Evolutionary conservation across 495 filamentous ascomycete genomes (phyloP), one percentile per base, ranked within the genome.

Genomic region (Saxophila tyrrhenica): DNA sequence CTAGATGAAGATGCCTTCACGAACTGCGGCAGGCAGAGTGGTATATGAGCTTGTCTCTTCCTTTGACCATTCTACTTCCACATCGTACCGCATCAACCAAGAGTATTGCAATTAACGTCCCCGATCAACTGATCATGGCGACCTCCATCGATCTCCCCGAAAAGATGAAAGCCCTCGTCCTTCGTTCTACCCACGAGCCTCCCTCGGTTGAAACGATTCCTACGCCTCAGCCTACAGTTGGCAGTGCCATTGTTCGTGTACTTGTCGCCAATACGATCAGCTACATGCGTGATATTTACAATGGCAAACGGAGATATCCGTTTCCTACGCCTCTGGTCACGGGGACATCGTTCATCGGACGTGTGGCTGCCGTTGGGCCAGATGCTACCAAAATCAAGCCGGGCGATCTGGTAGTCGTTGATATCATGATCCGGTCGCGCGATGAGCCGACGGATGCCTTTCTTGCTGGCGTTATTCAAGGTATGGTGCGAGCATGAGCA

Each of bases 351-450:
- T 68, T 66, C 55, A 67, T 81, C 44, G 77, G 67, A 7, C 75
- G 75, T 25, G 59, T 80, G 42, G 65, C 64, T 2, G 63, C 69
- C 0, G 62, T 73, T 5, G 73, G 75, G 2, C 52, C 70, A 0
- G 76, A 80, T 58, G 68, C 75, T 5, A 70, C 67, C 0, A 41
- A 51, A 13, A 57, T 78, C 15, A 62, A 64, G 25, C 51, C 61
- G 9, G 75, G 71, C 0, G 68, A 78, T n/a, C 62, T 80, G 16
- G 78, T 78, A 17, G 66, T 67, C 38, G 60, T 72, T 48, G 75
- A 80, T 55, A 45, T 61, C 19, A 61, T 64, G 2, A 59, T 78
- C 5, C 53, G 64, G 0, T 73, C 66, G 0, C 65, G 78, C 10
- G 77, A 81, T 51, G 67, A 75, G 35, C 62, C 70, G 1, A 58